phyloP scores from a whole-genome alignment of 495 filamentous ascomycete genomes.

The Margaritispora aquatica region DNA sequence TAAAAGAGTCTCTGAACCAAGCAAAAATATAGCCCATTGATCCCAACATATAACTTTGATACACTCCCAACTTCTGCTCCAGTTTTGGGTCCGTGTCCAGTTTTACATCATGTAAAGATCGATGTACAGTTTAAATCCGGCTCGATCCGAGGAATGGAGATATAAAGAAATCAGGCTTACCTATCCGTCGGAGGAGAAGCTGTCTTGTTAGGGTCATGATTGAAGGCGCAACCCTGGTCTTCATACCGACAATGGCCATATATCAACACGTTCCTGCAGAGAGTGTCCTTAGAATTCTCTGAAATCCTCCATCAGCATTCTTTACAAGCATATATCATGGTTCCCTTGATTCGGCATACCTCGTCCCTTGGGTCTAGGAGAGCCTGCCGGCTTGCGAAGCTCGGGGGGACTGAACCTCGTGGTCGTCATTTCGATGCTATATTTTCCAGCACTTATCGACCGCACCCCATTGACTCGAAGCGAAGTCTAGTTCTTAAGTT shows the following conservation, averaged over 20 bases:
- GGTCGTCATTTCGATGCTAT: slow-evolving; percentile 20
- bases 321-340: neutral
- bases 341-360: slow-evolving; percentile 35
- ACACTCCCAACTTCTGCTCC: no score
- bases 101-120: no score
- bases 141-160: neutral
- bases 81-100: neutral
- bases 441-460: slow-evolving; percentile 20
- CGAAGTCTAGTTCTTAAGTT: slow-evolving; percentile 16
- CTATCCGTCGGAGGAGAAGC: slow-evolving; percentile 45
- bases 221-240: slow-evolving; percentile 84
- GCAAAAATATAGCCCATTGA: neutral
- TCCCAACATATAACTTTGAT: neutral
- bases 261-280: slow-evolving; percentile 90
- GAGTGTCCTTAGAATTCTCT: slow-evolving; percentile 76
- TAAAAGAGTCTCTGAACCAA: no score
- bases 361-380: slow-evolving; percentile 58
- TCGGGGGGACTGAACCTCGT: slow-evolving; percentile 22
- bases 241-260: slow-evolving; percentile 92
- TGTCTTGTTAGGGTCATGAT: slow-evolving; percentile 69
- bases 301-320: slow-evolving; percentile 10
- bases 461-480: slow-evolving; percentile 19
- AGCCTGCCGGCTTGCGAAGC: slow-evolving; percentile 34
- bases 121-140: neutral
- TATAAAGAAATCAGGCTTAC: slow-evolving; percentile 37